phyloP scores from a whole-genome alignment of 2,329 filamentous ascomycete species.

The Metarhizium sp. region DNA sequence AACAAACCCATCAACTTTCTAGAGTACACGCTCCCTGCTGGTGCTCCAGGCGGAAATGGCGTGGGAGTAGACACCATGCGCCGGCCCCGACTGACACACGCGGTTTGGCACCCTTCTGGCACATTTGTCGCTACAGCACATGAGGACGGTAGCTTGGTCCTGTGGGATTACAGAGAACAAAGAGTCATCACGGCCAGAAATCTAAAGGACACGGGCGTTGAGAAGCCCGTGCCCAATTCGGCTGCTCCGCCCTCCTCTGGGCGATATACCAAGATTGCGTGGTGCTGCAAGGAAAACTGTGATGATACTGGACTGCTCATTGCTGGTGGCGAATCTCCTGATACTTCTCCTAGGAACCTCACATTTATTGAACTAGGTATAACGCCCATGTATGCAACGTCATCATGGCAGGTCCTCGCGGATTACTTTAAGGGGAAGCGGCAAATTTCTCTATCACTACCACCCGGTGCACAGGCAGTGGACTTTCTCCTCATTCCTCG shows the following conservation, averaged over 20 bases:
- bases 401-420: constrained; percentile 74
- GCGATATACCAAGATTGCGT: constrained; percentile 69
- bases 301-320: constrained; percentile 88
- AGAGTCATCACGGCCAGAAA: constrained; percentile 77
- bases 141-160: constrained; percentile 83
- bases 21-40: constrained; percentile 70
- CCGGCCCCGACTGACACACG: constrained; percentile 68
- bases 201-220: constrained; percentile 61
- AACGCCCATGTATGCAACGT: constrained; percentile 86
- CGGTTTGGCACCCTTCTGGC: constrained; percentile 89
- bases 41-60: constrained; percentile 76
- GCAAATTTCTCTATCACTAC: constrained; percentile 62
- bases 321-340: constrained; percentile 66
- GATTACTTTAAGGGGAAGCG: constrained; percentile 73
- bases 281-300: constrained; percentile 90
- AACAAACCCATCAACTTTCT: constrained; percentile 71
- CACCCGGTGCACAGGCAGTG: constrained; percentile 64
- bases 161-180: constrained; percentile 91
- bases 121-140: constrained; percentile 82
- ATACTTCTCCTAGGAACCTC: constrained; percentile 62
- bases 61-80: constrained; percentile 51
- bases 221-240: constrained; percentile 49
- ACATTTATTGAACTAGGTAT: constrained; percentile 84
- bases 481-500: constrained; percentile 81
- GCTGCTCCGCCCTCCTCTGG: constrained; percentile 54